A percentile compares a stretch with the other conserved stretches of the same genome.
phyloP scores from a whole-genome alignment of 225 moss, liverwort and hornwort species.

The Climacium dendroides region DNA sequence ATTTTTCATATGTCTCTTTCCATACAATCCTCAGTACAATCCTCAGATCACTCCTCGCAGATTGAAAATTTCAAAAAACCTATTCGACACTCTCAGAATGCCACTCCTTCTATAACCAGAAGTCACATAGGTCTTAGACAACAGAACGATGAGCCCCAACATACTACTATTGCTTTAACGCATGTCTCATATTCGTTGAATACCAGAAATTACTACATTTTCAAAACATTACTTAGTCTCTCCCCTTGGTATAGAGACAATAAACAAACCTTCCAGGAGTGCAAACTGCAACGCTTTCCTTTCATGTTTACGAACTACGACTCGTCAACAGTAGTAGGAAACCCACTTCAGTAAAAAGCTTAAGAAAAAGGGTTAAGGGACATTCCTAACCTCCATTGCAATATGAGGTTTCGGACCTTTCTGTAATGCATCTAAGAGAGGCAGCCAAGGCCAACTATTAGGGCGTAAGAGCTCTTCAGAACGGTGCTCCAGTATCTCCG shows the following conservation, averaged over 20 bases:
- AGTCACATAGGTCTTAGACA: neutral
- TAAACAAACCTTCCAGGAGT: neutral
- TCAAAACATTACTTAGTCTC: neutral
- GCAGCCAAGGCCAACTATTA: conserved; percentile 83
- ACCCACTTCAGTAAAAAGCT: neutral
- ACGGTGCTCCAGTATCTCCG: conserved; percentile 47
- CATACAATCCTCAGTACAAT: neutral
- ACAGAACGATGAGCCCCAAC: neutral
- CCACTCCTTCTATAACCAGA: neutral
- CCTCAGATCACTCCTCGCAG: neutral
- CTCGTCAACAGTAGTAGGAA: neutral
- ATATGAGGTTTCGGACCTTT: conserved; percentile 81
- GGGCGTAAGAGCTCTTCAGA: conserved; percentile 43
- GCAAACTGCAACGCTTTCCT: neutral
- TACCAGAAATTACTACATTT: neutral
- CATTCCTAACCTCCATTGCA: conserved; percentile 66
- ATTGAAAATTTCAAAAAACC: neutral
- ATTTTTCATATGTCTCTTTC: neutral
- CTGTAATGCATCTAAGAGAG: conserved; percentile 81
- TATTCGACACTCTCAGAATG: neutral
- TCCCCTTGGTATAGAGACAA: neutral
- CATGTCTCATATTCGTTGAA: neutral
- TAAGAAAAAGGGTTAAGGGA: neutral
- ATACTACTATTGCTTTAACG: neutral
- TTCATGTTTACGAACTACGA: neutral